Evolutionary conservation across 805 yeast species (phyloP), one percentile per base, ranked within the genome.

Genomic region (Dipodascus geniculatus): DNA sequence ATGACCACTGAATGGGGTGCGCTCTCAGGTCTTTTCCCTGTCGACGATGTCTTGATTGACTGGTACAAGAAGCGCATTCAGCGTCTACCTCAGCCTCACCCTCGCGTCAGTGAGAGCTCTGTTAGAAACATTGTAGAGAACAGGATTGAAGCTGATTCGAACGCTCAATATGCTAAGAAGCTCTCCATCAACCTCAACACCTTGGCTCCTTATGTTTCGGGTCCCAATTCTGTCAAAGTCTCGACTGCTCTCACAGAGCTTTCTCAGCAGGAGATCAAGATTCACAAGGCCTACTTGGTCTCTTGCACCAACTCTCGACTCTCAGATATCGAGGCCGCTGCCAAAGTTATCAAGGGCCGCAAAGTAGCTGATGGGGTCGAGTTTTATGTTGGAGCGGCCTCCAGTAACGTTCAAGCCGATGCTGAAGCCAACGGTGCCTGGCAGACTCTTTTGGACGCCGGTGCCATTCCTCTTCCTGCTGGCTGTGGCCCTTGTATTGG

Each of bases 401-500:
- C 97, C 1, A 83, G 95, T 2, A 82, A 82, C 63, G 97, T 93
- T 42, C 96, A 91, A 73, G 78, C 78, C 61, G 96, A 90, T 61
- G 99, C 99, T 49, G 96, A 86, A 71, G 78, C 80, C 35, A 73
- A 71, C 48, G 99, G 99, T 54, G 95, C 95, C 16, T 95, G 99
- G 99, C 77, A 89, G 63, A 81, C 80, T 20, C 76, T 93, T 55
- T 64, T 93, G 50, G 91, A 83, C 54, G 96, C 98, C 8, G 99
- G 99, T 52, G 95, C 96, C 56, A 86, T 74, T 62, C 87, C 96
- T 35, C 79, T 93, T 61, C 98, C 98, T 20, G 96, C 99, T 16
- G 99, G 99, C 22, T 93, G 99, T 74, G 99, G 99, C 49, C 99
- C 99, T 22, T 93, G 99, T 74, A 93, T 93, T 65, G 99, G 99